Conservation (phyloP, 2,329 filamentous ascomycete species). For the Ceratocystis colombiana region DNA sequence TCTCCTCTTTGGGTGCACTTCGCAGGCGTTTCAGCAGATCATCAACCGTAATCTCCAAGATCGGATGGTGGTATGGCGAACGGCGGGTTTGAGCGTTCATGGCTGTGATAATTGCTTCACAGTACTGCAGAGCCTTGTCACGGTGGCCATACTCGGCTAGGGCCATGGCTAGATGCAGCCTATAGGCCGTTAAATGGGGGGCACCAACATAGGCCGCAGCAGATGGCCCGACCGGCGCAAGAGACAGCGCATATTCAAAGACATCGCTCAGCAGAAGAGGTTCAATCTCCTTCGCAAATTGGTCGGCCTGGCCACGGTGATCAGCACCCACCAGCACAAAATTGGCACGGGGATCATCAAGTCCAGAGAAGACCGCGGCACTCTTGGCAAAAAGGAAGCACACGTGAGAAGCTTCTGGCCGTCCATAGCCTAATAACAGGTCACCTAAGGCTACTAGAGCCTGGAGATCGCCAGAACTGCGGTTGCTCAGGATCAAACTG, state of each 20-base stretch:
- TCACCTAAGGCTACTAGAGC: conserved; percentile 72
- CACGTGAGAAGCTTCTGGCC: conserved; percentile 83
- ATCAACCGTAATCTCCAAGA: conserved; percentile 66
- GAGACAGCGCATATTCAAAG: conserved; percentile 78
- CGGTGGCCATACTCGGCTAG: conserved; percentile 76
- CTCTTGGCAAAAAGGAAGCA: conserved; percentile 81
- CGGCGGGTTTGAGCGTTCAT: conserved; percentile 72
- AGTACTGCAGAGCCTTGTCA: conserved; percentile 81
- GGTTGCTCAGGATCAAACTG: conserved; percentile 75
- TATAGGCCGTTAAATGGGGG: conserved; percentile 73
- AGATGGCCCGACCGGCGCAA: conserved; percentile 47
- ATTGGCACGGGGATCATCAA: conserved; percentile 67
- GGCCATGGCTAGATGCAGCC: conserved; percentile 74
- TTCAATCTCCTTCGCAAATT: conserved; percentile 71
- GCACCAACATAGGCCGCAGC: conserved; percentile 50
- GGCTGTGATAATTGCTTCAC: conserved; percentile 66
- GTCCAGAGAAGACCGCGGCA: conserved; percentile 62
- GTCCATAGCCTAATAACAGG: conserved; percentile 72
- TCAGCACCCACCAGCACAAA: conserved; percentile 81
- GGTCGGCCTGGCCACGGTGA: conserved; percentile 58
- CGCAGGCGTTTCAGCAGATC: conserved; percentile 75
- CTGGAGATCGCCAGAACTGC: conserved; percentile 61
- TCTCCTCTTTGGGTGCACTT: conserved; percentile 71
- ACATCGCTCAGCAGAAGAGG: conserved; percentile 89
- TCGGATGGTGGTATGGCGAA: conserved; percentile 74